Percentiles rank a stretch among this genome's conserved stretches.
phyloP scores from a whole-genome alignment of 129 eudicot genomes.

The Escallonia rubra region DNA sequence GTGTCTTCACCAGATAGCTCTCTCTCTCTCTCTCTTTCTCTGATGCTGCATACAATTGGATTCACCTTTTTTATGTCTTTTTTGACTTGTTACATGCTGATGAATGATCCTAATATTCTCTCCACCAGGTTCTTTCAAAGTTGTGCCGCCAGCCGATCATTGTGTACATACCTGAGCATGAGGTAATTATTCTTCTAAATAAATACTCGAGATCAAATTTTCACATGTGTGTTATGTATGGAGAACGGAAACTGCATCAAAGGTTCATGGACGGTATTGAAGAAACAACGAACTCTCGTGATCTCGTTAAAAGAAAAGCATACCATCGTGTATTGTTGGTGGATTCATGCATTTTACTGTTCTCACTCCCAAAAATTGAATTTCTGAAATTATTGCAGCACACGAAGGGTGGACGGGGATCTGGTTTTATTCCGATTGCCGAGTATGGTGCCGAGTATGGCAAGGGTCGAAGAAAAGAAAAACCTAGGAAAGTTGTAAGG shows the following conservation, averaged over 20 bases:
- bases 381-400: slow-evolving; percentile 45
- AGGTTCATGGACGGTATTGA: too few relatives aligned
- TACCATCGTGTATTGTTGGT: too few relatives aligned
- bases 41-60: too few relatives aligned
- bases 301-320: too few relatives aligned
- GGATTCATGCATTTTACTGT: background rate
- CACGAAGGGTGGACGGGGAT: slow-evolving; percentile 40
- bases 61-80: background rate
- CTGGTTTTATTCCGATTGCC: slow-evolving; percentile 90
- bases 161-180: slow-evolving; percentile 86
- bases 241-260: background rate
- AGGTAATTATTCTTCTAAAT: slow-evolving; percentile 39
- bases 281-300: too few relatives aligned
- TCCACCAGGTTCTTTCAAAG: slow-evolving; percentile 75
- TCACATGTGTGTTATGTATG: background rate
- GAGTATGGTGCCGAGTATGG: slow-evolving; percentile 79
- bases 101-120: background rate
- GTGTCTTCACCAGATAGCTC: too few relatives aligned
- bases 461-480: slow-evolving; percentile 41
- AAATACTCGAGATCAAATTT: background rate
- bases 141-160: slow-evolving; percentile 80
- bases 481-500: slow-evolving; percentile 57
- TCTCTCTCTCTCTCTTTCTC: too few relatives aligned
- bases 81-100: background rate
- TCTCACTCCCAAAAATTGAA: too few relatives aligned